A percentile compares a stretch with the other conserved stretches of the same genome.
These are phyloP conservation scores for Mycosphaerella sp. DNA, from an alignment of 2,329 filamentous ascomycete genomes.

Conservation along the genomic window DNA sequence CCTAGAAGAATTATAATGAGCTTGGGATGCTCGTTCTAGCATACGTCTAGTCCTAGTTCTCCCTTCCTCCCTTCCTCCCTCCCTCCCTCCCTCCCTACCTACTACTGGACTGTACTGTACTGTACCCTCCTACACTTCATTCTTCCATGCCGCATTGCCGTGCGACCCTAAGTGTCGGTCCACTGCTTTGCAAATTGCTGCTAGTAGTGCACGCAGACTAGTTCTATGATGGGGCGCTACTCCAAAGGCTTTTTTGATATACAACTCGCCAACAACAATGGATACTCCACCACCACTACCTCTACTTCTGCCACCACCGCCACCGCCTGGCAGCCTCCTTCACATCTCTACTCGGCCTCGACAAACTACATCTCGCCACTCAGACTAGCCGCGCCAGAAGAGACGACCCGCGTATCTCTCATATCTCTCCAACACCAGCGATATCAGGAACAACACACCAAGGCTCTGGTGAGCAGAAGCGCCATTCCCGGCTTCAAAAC, in stretches of 20 bases:
- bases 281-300: conserved; percentile 13
- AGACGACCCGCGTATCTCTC: conserved; percentile 29
- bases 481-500: conserved; percentile 34
- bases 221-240: conserved; percentile 16
- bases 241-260: conserved; percentile 22
- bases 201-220: background rate
- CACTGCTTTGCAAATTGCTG: background rate
- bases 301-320: conserved; percentile 15
- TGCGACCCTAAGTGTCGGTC: background rate
- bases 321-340: conserved; percentile 9
- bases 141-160: background rate
- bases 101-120: background rate
- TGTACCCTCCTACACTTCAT: background rate
- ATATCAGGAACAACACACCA: conserved; percentile 25
- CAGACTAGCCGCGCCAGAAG: conserved; percentile 23
- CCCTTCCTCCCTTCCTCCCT: conserved; percentile 6
- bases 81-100: background rate
- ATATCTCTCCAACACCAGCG: conserved; percentile 30
- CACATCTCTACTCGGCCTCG: conserved; percentile 9
- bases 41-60: too few relatives aligned
- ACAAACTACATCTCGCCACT: conserved; percentile 16
- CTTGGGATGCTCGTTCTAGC: too few relatives aligned
- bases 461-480: conserved; percentile 22
- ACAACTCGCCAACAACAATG: conserved; percentile 18
- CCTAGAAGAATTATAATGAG: too few relatives aligned